Percentiles rank a stretch among this genome's conserved stretches.
Conservation (phyloP, 2,329 filamentous ascomycete species). For the Fusarium proliferatum region DNA sequence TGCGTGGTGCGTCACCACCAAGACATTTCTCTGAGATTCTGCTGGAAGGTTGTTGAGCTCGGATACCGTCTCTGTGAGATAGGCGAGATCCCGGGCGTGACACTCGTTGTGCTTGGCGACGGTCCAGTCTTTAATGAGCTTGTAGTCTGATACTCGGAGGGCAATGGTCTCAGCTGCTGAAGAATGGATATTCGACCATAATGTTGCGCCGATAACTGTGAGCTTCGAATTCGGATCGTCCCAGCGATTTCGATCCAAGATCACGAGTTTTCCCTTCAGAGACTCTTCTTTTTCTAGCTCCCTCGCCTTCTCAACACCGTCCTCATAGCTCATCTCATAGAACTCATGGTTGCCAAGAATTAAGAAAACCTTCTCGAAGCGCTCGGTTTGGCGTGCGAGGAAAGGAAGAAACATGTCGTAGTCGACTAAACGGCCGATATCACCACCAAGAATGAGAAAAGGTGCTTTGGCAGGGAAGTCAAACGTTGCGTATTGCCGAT, state of each 20-base stretch:
- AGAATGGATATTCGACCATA: slow-evolving; percentile 64
- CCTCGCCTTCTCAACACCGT: slow-evolving; percentile 52
- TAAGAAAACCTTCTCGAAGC: slow-evolving; percentile 58
- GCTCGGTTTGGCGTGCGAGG: slow-evolving; percentile 53
- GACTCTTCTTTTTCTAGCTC: slow-evolving; percentile 52
- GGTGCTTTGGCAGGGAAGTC: slow-evolving; percentile 54
- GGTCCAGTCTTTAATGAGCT: slow-evolving; percentile 63
- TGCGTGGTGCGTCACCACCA: slow-evolving; percentile 69
- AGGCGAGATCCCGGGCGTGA: slow-evolving; percentile 60
- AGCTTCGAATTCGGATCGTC: slow-evolving; percentile 54
- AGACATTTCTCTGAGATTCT: slow-evolving; percentile 44
- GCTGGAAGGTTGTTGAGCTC: slow-evolving; percentile 28
- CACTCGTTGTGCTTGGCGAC: slow-evolving; percentile 60
- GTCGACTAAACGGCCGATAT: slow-evolving; percentile 62
- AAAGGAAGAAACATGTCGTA: slow-evolving; percentile 59
- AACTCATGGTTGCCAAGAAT: slow-evolving; percentile 67
- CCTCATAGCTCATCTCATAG: slow-evolving; percentile 55
- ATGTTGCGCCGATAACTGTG: slow-evolving; percentile 67
- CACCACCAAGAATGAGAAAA: slow-evolving; percentile 60
- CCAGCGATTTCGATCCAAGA: slow-evolving; percentile 58
- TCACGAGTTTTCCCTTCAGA: slow-evolving; percentile 52
- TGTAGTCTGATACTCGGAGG: slow-evolving; percentile 63
- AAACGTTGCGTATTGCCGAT: slow-evolving; percentile 56
- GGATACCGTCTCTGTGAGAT: slow-evolving; percentile 58
- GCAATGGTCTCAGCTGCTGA: slow-evolving; percentile 53